Evolutionary conservation across 345 rosid genomes (phyloP), one percentile per base, ranked within the genome.

Genomic region (Arabis alpina): DNA sequence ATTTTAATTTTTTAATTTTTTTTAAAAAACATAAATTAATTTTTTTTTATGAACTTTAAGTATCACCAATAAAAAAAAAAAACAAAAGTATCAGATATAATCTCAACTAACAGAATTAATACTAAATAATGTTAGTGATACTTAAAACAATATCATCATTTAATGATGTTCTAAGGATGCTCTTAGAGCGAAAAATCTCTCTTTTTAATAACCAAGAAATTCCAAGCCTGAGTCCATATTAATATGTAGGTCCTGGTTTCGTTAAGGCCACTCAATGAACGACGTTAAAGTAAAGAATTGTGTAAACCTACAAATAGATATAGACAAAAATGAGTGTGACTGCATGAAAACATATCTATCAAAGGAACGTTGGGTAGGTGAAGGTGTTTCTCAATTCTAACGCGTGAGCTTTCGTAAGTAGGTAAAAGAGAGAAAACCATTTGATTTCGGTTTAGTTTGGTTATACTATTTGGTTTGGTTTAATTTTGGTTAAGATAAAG

Each of bases 351-450:
- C 14, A 15, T 10, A 59, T n/a, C n/a, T 15, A 19, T 27, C 13
- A 30, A n/a, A 53, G 41, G 47, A 54, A 19, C 48, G 19, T 14
- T 44, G 6, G 57, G 70, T 72, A 64, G 76, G 76, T 72, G 64
- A 72, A 37, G 30, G 58, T 53, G 4, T 55, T 55, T 32, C 34
- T 34, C 36, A 54, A 49, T 44, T 53, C 40, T 24, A 71, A 62
- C 48, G 55, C 70, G 64, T 72, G 76, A 53, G 55, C 41, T 52
- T 61, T 62, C 40, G 7, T 37, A 62, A 36, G 63, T 62, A 53
- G 76, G 69, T 71, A 40, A 9, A 57, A 54, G 14, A 0, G 39
- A 15, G 28, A 15, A 15, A 28, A 28, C 10, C 61, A 15, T 16
- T 43, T 56, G 36, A 44, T 58, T 25, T 13, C 10, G 47, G 60